phyloP scores from a whole-genome alignment of 495 filamentous ascomycete species.

The Hypoxylon cercidicola region DNA sequence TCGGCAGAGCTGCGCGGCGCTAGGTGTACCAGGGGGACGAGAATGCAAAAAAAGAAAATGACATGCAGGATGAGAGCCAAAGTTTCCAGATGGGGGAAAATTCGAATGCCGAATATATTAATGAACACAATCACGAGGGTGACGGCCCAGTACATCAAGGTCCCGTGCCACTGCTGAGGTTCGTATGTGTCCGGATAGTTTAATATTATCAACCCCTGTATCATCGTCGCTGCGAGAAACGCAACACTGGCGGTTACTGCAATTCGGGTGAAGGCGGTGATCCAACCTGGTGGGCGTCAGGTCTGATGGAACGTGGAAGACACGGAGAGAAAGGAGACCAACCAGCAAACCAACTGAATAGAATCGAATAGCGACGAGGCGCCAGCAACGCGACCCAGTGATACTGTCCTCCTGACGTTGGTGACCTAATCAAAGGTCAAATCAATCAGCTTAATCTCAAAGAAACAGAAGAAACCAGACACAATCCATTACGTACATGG shows the following conservation, averaged over 20 bases:
- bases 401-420: conserved; percentile 57
- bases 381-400: conserved; percentile 59
- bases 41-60: conserved; percentile 57
- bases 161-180: conserved; percentile 57
- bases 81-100: conserved; percentile 60
- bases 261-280: conserved; percentile 49
- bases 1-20: conserved; percentile 56
- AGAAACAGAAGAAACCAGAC: background rate
- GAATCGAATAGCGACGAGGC: conserved; percentile 50
- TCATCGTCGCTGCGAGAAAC: conserved; percentile 56
- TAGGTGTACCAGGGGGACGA: conserved; percentile 56
- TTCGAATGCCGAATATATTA: conserved; percentile 57
- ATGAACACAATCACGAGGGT: conserved; percentile 51
- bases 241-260: conserved; percentile 32
- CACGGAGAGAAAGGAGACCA: conserved; percentile 15
- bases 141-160: conserved; percentile 61
- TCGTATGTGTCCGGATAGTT: conserved; percentile 53
- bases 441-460: conserved; percentile 12
- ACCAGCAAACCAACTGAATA: conserved; percentile 59
- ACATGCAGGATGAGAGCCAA: conserved; percentile 61
- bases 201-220: conserved; percentile 57
- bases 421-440: conserved; percentile 33
- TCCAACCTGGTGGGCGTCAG: conserved; percentile 50
- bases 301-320: conserved; percentile 4
- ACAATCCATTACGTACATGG: conserved; percentile 42